Base-by-base conservation (phyloP, 768 basidiomycete species). In the Trametes gibbosa region DNA sequence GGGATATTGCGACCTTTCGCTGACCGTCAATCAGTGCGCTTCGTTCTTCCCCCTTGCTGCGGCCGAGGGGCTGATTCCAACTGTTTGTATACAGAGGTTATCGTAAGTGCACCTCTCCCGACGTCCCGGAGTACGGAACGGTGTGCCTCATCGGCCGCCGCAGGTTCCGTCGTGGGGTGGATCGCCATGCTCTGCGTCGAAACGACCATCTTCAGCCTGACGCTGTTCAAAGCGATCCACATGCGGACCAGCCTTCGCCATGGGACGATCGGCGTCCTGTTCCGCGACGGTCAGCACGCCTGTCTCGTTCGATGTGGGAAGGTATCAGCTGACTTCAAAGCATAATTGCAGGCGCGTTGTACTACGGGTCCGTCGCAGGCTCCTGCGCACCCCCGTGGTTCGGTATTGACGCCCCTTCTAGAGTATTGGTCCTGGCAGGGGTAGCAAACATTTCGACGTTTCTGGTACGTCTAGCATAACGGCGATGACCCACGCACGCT, bases 281-380 rank as follows among this genome's bases (percentile, higher is more conserved):
- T 45, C 14, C 43, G 43, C 13, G 58, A 59, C 21, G 58, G 58
- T 53, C 17, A 41, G 56, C 19, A 39, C 23, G 12, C 32, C 37
- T 39, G 13, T 39, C 5, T 17, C 37, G 13, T 6, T 39, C n/a
- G n/a, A n/a, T n/a, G n/a, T n/a, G n/a, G n/a, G n/a, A n/a, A n/a
- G n/a, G n/a, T n/a, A n/a, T n/a, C n/a, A n/a, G n/a, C n/a, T n/a
- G n/a, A n/a, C n/a, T n/a, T n/a, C n/a, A n/a, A n/a, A n/a, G n/a
- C n/a, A n/a, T n/a, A n/a, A 32, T 32, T 32, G 5, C 29, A 53
- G 51, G 58, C 10, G 50, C 58, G 9, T 19, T 59, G 5, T 59
- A 59, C 35, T 53, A 47, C 23, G 45, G 27, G 58, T 59, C 7
- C 0, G 56, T 45, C 21, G 7, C n/a, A n/a, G n/a, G n/a, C n/a